Base-by-base conservation (phyloP, 148 eudicot genomes). In the Silene uniflora region DNA sequence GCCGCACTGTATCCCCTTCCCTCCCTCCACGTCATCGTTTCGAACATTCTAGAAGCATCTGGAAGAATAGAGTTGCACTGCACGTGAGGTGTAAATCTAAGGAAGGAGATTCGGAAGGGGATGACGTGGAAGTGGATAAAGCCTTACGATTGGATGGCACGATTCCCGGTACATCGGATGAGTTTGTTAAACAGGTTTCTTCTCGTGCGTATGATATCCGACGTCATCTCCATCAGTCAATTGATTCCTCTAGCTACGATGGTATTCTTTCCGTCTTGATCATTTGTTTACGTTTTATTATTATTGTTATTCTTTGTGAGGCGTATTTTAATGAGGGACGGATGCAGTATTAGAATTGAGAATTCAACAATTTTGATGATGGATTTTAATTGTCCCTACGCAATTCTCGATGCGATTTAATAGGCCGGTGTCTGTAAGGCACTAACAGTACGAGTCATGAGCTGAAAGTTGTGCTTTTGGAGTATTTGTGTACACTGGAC, bases 131-230 rank as follows among this genome's bases (percentile, higher is more conserved):
- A 63, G 80, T 91, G 47, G 93, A 94, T 72, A 85, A 81, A 83
- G 98, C 98, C 67, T 79, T 95, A 42, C 82, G 81, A 68, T 77
- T 95, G 83, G 98, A 95, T 76, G 97, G 96, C 39, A 86, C 83
- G 13, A 95, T 95, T 18, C 98, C 97, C 0, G 93, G 92, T 27
- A 86, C 77, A 47, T 90, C 97, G 0, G 85, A 92, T 52, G 97
- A 81, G 87, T 92, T 95, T 27, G 92, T 95, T 13, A 84, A 89
- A 78, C 91, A 90, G 79, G 98, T 95, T 13, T 92, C 97, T 44
- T 95, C 98, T 0, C 91, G 98, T 47, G 98, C 98, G 65, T 95
- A 95, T 27, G 90, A 85, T 64, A 95, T 95, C 82, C 91, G 98
- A 10, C 85, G 98, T 44, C 80, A 88, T 76, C 93, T 94, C 32